A percentile compares a stretch with the other conserved stretches of the same genome.
Conservation (phyloP, 768 basidiomycete genomes). For the Lactarius deliciosus region DNA sequence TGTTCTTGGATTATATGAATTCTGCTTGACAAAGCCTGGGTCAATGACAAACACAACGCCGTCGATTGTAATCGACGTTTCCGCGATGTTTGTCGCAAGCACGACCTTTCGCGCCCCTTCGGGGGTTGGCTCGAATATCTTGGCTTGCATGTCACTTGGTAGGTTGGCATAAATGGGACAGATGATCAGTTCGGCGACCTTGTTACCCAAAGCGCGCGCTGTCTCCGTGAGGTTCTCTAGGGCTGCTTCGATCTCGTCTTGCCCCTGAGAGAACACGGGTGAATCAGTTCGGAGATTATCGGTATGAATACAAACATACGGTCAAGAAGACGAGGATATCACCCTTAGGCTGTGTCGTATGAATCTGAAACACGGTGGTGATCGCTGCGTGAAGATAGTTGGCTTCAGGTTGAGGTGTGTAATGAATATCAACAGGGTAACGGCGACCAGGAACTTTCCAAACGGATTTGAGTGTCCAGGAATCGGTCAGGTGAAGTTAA, state of each 20-base stretch:
- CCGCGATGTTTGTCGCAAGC: constrained; percentile 98
- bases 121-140: constrained; percentile 99
- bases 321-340: constrained; percentile 98
- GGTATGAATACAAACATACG: constrained; percentile 43
- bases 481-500: background rate
- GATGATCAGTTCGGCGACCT: constrained; percentile 89
- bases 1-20: constrained; percentile 96
- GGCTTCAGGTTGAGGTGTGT: constrained; percentile 98
- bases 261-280: constrained; percentile 57
- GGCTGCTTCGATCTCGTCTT: constrained; percentile 98
- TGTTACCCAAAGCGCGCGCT: constrained; percentile 90
- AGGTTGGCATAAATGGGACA: constrained; percentile 99
- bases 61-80: constrained; percentile 98
- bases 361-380: constrained; percentile 98
- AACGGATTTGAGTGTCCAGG: constrained; percentile 2
- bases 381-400: constrained; percentile 99
- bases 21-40: constrained; percentile 99
- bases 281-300: constrained; percentile 3
- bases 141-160: constrained; percentile 99
- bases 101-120: constrained; percentile 97
- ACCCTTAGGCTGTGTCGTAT: constrained; percentile 96
- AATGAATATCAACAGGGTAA: constrained; percentile 97
- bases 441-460: constrained; percentile 87
- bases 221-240: constrained; percentile 97
- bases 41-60: constrained; percentile 99